Percentiles rank a stretch among this genome's conserved stretches.
Evolutionary conservation across 169 alveolate species (phyloP).

Genomic region (Eimeria acervulina): DNA sequence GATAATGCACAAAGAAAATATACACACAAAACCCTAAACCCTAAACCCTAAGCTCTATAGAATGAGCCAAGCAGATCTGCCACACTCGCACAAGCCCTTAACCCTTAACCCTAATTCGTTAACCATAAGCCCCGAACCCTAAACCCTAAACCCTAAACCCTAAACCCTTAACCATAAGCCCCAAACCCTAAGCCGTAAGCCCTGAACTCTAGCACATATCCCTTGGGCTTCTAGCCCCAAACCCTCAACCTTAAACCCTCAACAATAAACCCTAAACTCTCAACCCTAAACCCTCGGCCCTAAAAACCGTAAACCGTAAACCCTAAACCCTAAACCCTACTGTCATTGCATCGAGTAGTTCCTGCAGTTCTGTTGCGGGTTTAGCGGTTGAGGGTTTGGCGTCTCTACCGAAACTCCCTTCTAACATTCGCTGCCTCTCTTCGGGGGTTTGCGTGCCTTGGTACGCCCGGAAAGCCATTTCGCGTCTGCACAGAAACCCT

Average conservation of each 20-base stretch:
- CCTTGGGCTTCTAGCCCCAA: no score
- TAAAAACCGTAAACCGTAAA: no score
- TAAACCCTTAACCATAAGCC: background rate
- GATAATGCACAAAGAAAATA: background rate
- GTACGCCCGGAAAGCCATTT: background rate
- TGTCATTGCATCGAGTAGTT: background rate
- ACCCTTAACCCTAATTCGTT: no score
- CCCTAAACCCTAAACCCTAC: background rate
- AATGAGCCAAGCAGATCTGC: no score
- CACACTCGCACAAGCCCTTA: background rate
- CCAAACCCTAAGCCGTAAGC: background rate
- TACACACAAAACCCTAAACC: constrained; percentile 3
- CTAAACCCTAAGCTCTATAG: constrained; percentile 7
- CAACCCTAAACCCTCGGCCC: background rate
- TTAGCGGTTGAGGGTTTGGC: background rate
- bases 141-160: constrained; percentile 5
- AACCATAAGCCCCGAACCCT: background rate
- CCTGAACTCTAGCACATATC: no score
- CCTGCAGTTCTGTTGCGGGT: background rate
- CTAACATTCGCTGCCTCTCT: background rate
- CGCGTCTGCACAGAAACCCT: background rate
- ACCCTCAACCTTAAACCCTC: constrained; percentile 12
- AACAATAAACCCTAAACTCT: background rate
- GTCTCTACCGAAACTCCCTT: background rate
- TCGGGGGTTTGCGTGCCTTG: constrained; percentile 2